Evolutionary conservation across 2,329 filamentous ascomycete species (phyloP).

Genomic region (Phoma sp.): DNA sequence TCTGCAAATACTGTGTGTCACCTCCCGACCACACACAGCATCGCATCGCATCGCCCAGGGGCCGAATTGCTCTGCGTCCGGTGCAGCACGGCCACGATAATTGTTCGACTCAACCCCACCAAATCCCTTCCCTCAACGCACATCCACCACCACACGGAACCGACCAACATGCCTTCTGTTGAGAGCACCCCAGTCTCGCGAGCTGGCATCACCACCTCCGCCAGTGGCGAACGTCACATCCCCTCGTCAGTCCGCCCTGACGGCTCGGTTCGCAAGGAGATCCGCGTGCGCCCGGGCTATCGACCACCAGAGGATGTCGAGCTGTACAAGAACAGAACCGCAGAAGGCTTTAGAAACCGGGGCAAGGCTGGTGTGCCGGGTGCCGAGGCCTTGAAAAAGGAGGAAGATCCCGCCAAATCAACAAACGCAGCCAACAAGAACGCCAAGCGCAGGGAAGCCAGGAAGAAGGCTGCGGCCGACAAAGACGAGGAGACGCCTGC

Average conservation of each 20-base stretch:
- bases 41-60: not conserved
- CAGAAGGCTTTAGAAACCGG: slow-evolving; percentile 82
- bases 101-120: slow-evolving; percentile 1
- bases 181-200: slow-evolving; percentile 45
- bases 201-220: slow-evolving; percentile 70
- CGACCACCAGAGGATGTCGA: slow-evolving; percentile 94
- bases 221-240: slow-evolving; percentile 83
- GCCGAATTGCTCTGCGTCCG: not conserved
- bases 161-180: slow-evolving; percentile 39
- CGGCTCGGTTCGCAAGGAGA: slow-evolving; percentile 90
- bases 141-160: not conserved
- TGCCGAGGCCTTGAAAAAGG: slow-evolving; percentile 61
- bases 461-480: slow-evolving; percentile 60
- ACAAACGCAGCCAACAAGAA: slow-evolving; percentile 76
- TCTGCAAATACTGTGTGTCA: not conserved
- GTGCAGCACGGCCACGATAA: not conserved
- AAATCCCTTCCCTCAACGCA: not conserved
- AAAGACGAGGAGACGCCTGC: slow-evolving; percentile 49
- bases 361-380: slow-evolving; percentile 75
- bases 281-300: slow-evolving; percentile 92
- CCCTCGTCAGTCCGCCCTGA: slow-evolving; percentile 86
- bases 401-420: slow-evolving; percentile 54
- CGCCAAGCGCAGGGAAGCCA: slow-evolving; percentile 75
- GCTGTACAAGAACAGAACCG: slow-evolving; percentile 91
- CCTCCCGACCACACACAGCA: no score